A percentile compares a stretch with the other conserved stretches of the same genome.
These are phyloP conservation scores for Thalassiosira mediterranea DNA, from an alignment of 352 stramenopile genomes.

Conservation along the genomic window DNA sequence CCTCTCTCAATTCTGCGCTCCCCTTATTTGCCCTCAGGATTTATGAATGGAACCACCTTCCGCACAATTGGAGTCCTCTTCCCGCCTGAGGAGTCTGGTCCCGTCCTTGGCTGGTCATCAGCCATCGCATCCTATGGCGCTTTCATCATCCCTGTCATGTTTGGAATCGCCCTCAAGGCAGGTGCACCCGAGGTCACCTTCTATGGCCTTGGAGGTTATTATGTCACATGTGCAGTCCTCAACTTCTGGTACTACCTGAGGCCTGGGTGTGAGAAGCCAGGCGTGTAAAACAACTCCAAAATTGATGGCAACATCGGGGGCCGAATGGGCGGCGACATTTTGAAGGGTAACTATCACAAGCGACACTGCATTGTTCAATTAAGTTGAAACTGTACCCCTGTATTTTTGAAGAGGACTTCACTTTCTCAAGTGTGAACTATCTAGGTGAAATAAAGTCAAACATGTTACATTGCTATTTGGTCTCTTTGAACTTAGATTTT, in stretches of 20 bases:
- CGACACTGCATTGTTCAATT: too few relatives aligned
- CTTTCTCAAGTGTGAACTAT: too few relatives aligned
- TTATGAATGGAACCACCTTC: constrained; percentile 51
- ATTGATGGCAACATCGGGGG: too few relatives aligned
- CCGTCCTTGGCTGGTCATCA: constrained; percentile 42
- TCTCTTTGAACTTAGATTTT: too few relatives aligned
- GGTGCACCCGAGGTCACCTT: constrained; percentile 34
- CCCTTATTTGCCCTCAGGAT: too few relatives aligned
- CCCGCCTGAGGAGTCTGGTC: constrained; percentile 20
- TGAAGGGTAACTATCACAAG: too few relatives aligned
- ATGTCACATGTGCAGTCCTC: constrained; percentile 34
- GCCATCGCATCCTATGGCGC: constrained; percentile 44
- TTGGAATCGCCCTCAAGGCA: constrained; percentile 31
- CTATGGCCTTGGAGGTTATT: constrained; percentile 37
- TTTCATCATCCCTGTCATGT: constrained; percentile 45
- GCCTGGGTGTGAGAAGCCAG: constrained; percentile 33
- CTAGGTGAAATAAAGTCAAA: too few relatives aligned
- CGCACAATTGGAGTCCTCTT: constrained; percentile 49
- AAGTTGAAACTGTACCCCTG: too few relatives aligned
- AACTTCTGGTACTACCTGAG: constrained; percentile 51
- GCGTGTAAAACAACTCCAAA: constrained; percentile 12
- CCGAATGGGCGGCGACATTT: too few relatives aligned
- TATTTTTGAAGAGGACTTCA: too few relatives aligned
- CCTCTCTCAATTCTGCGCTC: too few relatives aligned
- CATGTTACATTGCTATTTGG: too few relatives aligned